These are phyloP conservation scores for Carpinus viminea DNA, from an alignment of 306 rosid genomes.

Conservation along the genomic window DNA sequence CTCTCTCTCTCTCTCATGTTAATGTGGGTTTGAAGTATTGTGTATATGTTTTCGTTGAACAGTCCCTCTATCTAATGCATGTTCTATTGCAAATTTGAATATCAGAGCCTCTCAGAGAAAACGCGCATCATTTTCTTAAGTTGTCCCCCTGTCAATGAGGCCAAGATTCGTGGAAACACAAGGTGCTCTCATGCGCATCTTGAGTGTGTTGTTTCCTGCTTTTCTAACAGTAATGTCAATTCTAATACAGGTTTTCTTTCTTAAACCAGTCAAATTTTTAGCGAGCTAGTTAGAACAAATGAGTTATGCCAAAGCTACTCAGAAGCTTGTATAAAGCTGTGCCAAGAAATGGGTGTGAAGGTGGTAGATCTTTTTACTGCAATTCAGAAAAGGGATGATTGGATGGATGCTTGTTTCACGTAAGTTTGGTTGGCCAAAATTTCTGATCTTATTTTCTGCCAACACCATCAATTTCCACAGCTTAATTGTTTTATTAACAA, in stretches of 20 bases:
- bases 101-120: constrained; percentile 77
- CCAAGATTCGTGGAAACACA: constrained; percentile 41
- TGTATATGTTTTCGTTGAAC: not conserved
- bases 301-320: constrained; percentile 76
- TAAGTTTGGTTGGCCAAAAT: constrained; percentile 40
- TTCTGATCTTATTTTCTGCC: constrained; percentile 3
- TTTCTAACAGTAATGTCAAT: not conserved
- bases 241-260: constrained; percentile 5
- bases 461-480: constrained; percentile 17
- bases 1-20: not conserved
- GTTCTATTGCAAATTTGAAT: constrained; percentile 35
- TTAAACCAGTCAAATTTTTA: constrained; percentile 49
- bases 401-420: constrained; percentile 78
- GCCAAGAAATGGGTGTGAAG: constrained; percentile 69
- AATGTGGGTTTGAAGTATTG: not conserved
- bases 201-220: constrained; percentile 7
- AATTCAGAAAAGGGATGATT: constrained; percentile 63
- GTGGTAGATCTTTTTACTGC: constrained; percentile 78
- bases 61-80: constrained; percentile 9
- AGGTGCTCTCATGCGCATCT: constrained; percentile 52
- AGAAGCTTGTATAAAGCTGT: constrained; percentile 76
- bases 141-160: constrained; percentile 87
- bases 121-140: constrained; percentile 68
- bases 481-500: not conserved
- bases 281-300: constrained; percentile 85